Conservation (phyloP, 2,329 filamentous ascomycete genomes). For the Ceratocystis albifundus region DNA sequence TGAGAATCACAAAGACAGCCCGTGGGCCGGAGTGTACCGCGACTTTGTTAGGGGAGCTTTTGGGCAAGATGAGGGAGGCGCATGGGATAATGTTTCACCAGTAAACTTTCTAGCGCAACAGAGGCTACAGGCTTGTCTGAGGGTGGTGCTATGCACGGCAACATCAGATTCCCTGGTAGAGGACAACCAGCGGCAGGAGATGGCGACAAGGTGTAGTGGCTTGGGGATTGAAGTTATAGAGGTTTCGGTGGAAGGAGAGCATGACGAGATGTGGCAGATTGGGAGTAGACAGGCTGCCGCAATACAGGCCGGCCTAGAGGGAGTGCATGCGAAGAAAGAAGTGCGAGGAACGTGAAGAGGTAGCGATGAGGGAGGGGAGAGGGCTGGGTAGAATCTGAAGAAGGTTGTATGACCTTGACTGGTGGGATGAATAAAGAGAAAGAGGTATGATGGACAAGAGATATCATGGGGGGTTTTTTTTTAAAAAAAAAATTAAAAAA, state of each 20-base stretch:
- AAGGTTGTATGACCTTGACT: too few species aligned
- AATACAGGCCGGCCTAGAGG: not conserved
- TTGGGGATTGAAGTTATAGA: not conserved
- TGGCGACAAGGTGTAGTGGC: not conserved
- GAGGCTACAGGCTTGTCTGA: not conserved
- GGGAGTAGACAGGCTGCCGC: slow-evolving; percentile 5
- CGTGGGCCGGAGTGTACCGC: slow-evolving; percentile 31
- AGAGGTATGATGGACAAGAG: too few species aligned
- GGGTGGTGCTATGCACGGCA: slow-evolving; percentile 9
- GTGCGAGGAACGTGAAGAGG: not conserved
- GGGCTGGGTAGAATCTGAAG: too few species aligned
- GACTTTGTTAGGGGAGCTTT: slow-evolving; percentile 39
- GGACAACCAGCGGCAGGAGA: slow-evolving; percentile 13
- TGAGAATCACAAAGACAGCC: slow-evolving; percentile 30
- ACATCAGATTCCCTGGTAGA: slow-evolving; percentile 17
- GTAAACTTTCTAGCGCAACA: slow-evolving; percentile 22
- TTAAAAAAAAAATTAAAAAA: too few species aligned
- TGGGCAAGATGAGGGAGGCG: slow-evolving; percentile 30
- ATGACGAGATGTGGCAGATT: slow-evolving; percentile 20
- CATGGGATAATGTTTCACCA: slow-evolving; percentile 36
- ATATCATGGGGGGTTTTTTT: too few species aligned
- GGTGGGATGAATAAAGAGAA: too few species aligned
- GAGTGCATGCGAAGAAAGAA: not conserved
- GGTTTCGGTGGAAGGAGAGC: slow-evolving; percentile 3
- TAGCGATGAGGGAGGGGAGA: too few species aligned